Percentiles rank a stretch among this genome's conserved stretches.
These are phyloP conservation scores for Prunella vulgaris DNA, from an alignment of 257 asterid species.

Conservation along the genomic window DNA sequence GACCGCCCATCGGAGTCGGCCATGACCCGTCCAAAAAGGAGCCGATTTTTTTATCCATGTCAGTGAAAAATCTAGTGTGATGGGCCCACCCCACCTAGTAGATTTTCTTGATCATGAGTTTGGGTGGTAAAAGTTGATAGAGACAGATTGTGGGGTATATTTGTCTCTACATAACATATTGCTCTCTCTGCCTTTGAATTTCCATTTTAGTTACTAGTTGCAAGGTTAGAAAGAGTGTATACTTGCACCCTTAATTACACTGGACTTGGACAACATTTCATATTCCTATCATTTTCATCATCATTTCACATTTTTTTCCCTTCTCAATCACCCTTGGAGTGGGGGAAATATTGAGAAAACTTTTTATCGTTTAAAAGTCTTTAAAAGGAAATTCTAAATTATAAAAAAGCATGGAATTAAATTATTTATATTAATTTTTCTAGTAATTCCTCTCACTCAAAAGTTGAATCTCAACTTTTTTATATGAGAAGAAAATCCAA, in stretches of 20 bases:
- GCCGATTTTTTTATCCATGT: neutral
- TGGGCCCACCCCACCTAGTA: neutral
- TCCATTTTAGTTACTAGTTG: neutral
- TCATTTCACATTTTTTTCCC: neutral
- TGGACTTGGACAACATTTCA: constrained; percentile 17
- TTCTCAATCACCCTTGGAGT: too few relatives aligned
- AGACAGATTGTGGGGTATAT: constrained; percentile 17
- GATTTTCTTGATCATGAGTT: constrained; percentile 3
- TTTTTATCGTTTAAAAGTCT: too few relatives aligned
- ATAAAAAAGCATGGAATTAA: too few relatives aligned
- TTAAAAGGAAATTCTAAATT: too few relatives aligned
- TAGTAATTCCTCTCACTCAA: too few relatives aligned
- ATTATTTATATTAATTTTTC: too few relatives aligned
- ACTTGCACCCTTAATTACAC: neutral
- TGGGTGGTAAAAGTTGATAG: constrained; percentile 37
- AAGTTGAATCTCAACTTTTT: too few relatives aligned
- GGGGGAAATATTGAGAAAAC: too few relatives aligned
- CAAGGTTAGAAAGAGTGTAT: neutral
- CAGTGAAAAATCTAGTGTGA: neutral
- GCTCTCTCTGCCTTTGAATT: neutral
- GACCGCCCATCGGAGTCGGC: constrained; percentile 36
- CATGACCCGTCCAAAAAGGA: constrained; percentile 18
- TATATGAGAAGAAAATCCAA: too few relatives aligned
- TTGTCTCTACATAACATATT: neutral
- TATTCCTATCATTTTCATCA: neutral